Evolutionary conservation across 179 eudicot genomes (phyloP), one percentile per base, ranked within the genome.

Genomic region (Beta lomatogona): DNA sequence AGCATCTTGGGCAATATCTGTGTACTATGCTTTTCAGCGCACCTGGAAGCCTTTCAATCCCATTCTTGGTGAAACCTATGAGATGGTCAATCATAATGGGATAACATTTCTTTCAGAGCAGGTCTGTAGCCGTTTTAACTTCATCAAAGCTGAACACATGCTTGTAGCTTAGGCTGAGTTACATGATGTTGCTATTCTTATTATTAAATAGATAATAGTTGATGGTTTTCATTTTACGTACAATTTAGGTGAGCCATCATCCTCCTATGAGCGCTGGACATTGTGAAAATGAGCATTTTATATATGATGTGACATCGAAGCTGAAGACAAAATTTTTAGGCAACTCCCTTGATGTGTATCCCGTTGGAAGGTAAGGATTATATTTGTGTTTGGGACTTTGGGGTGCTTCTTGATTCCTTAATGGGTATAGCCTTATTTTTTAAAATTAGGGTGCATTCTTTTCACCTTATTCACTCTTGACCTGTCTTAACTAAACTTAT

Each of bases 1-100:
- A 96, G 99, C 99, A 67, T 86, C 97, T 44, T 96, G 92, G 93
- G 89, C 89, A 78, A 87, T 96, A 69, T 91, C 98, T 65, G 90
- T 91, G 50, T 96, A 93, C 84, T 93, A 83, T 83, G 98, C 99
- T 71, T 89, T 82, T 77, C 98, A 93, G 82, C 92, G 99, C 19
- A 91, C 98, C 76, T 96, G 99, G 99, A 96, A 96, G 93, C 99
- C 99, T 46, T 96, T 96, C 73, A 96, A 96, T 85, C 98, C 99
- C 63, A 94, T 94, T 86, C 98, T 96, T 86, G 98, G 99, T 80
- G 99, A 96, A 87, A 96, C 99, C 50, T 96, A 91, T 88, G 98
- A 96, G 87, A 84, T 96, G 94, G 93, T 84, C 55, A 94, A 96
- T 90, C 98, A 96, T 77, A 91, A 87, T 57, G 98, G 99, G 65